Percentiles rank a stretch among this genome's conserved stretches.
Evolutionary conservation across 306 rosid species (phyloP).

Genomic region (Inga oerstediana): DNA sequence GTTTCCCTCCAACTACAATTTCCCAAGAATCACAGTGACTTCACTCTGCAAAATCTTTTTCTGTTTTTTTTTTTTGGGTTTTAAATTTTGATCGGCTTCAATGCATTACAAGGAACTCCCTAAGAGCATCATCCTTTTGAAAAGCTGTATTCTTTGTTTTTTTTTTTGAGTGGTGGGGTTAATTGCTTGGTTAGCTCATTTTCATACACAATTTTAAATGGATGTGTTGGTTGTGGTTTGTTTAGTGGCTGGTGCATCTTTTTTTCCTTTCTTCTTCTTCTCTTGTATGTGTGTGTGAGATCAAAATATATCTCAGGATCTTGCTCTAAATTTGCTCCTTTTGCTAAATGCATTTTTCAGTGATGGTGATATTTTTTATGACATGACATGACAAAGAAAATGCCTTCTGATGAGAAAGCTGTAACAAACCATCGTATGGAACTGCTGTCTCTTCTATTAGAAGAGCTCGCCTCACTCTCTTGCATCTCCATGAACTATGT

Average conservation of each 20-base stretch:
- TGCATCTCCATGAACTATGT: neutral
- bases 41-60: neutral
- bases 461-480: neutral
- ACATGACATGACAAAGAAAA: slow-evolving; percentile 81
- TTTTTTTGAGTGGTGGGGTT: neutral
- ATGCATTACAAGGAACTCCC: neutral
- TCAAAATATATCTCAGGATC: neutral
- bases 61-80: no score
- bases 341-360: slow-evolving; percentile 41
- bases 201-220: slow-evolving; percentile 1
- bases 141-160: neutral
- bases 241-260: neutral
- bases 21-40: no score
- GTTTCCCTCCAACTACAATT: no score
- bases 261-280: neutral
- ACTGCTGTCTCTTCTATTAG: slow-evolving; percentile 73
- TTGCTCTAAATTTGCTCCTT: neutral
- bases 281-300: neutral
- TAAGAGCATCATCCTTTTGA: neutral
- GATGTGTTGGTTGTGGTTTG: neutral
- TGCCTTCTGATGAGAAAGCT: slow-evolving; percentile 50
- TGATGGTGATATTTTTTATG: slow-evolving; percentile 87
- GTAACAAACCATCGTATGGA: slow-evolving; percentile 68
- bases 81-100: neutral
- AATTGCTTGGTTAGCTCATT: neutral